Evolutionary conservation across 73 alveolate species (phyloP).

Genomic region (Paramecium tetraurelia): DNA sequence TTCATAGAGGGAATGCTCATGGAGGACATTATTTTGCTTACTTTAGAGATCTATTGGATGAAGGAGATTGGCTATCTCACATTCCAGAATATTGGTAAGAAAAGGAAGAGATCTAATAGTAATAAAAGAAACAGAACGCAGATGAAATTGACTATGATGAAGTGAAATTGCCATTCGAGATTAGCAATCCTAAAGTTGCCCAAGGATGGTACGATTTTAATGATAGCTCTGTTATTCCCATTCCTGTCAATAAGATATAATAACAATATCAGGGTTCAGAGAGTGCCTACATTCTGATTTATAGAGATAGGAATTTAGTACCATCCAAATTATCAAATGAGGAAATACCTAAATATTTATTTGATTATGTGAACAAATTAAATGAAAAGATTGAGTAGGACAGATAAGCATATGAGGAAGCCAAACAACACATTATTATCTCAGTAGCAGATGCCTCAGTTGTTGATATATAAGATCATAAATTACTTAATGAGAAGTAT

Average conservation of each 20-base stretch:
- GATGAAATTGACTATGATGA: conserved; percentile 69
- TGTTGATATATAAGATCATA: neutral
- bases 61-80: conserved; percentile 90
- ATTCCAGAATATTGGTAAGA: conserved; percentile 74
- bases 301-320: conserved; percentile 66
- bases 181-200: conserved; percentile 75
- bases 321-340: conserved; percentile 14
- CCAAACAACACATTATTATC: conserved; percentile 66
- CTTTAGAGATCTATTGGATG: conserved; percentile 91
- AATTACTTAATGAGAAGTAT: neutral
- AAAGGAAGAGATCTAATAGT: conserved; percentile 47
- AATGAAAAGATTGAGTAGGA: conserved; percentile 68
- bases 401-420: conserved; percentile 75
- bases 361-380: conserved; percentile 64
- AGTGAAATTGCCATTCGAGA: conserved; percentile 87
- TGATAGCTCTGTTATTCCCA: conserved; percentile 89
- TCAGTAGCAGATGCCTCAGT: conserved; percentile 45
- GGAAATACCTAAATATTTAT: conserved; percentile 81
- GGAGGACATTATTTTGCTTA: conserved; percentile 97
- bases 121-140: neutral
- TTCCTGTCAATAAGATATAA: conserved; percentile 82
- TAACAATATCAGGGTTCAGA: conserved; percentile 84
- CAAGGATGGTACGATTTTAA: conserved; percentile 96
- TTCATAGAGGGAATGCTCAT: conserved; percentile 96
- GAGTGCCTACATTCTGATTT: conserved; percentile 94